A percentile compares a stretch with the other conserved stretches of the same genome.
phyloP scores from a whole-genome alignment of 129 eudicot genomes.

The Scalesia atractyloides region DNA sequence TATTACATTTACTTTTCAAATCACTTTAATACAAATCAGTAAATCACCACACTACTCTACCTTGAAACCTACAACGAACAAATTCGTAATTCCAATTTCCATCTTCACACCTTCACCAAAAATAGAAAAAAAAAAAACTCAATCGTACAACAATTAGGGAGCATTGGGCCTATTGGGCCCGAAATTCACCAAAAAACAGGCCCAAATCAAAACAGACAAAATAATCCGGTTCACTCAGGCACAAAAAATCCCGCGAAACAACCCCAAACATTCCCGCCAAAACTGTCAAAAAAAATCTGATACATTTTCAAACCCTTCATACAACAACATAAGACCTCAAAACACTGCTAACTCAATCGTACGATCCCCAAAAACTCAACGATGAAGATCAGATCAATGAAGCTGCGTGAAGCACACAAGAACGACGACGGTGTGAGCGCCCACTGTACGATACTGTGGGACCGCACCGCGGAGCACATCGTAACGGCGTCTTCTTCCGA shows the following conservation, averaged over 20 bases:
- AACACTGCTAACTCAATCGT: neutral
- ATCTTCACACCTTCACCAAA: no score
- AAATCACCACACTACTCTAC: no score
- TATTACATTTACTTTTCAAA: no score
- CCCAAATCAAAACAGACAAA: neutral
- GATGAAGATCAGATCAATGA: conserved; percentile 86
- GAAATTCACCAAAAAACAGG: neutral
- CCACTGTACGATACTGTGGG: conserved; percentile 68
- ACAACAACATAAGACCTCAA: conserved; percentile 10
- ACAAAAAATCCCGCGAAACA: conserved; percentile 33
- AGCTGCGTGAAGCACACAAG: conserved; percentile 92
- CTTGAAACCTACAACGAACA: no score
- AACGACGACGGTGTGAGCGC: conserved; percentile 47
- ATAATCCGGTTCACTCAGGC: neutral
- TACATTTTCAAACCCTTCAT: conserved; percentile 11
- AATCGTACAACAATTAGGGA: neutral
- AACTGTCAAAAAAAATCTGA: conserved; percentile 6
- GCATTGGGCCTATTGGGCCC: neutral
- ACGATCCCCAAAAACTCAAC: conserved; percentile 19
- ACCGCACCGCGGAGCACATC: conserved; percentile 59
- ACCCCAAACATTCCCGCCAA: conserved; percentile 52
- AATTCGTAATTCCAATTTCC: no score
- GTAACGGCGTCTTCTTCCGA: conserved; percentile 85
- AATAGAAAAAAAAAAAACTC: no score
- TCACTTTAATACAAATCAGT: no score